Evolutionary conservation across 352 stramenopile genomes (phyloP).

Genomic region (Phytopythium montanum): DNA sequence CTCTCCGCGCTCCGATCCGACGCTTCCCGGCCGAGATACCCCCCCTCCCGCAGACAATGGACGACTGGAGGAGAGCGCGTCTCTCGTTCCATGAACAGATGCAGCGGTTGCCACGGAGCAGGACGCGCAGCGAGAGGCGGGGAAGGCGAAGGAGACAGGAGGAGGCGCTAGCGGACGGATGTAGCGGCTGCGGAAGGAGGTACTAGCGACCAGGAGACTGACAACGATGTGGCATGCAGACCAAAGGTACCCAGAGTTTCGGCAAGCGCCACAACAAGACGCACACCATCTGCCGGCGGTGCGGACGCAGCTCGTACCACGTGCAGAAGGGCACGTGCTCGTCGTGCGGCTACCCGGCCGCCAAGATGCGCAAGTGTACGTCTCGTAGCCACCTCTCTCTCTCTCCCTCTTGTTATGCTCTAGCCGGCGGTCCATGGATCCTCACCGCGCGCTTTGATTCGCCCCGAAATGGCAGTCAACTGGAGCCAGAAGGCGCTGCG

Average conservation of each 20-base stretch:
- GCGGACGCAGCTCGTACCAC: constrained; percentile 98
- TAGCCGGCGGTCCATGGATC: no score
- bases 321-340: constrained; percentile 99
- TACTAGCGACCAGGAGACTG: background rate
- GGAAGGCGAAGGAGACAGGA: background rate
- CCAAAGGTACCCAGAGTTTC: constrained; percentile 99
- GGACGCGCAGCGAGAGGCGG: background rate
- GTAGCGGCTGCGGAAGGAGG: background rate
- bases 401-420: constrained; percentile 2
- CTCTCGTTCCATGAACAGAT: no score
- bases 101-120: background rate
- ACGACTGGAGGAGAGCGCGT: background rate
- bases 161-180: background rate
- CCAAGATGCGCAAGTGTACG: constrained; percentile 97
- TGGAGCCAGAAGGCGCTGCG: constrained; percentile 98
- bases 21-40: background rate
- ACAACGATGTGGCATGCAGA: constrained; percentile 73
- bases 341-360: constrained; percentile 97
- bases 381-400: constrained; percentile 10
- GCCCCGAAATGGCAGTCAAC: constrained; percentile 72
- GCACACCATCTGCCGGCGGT: constrained; percentile 99
- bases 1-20: background rate
- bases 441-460: no score
- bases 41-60: background rate
- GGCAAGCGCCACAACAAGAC: constrained; percentile 99